phyloP scores from a whole-genome alignment of 805 yeast species.

The Cephaloascus albidus region DNA sequence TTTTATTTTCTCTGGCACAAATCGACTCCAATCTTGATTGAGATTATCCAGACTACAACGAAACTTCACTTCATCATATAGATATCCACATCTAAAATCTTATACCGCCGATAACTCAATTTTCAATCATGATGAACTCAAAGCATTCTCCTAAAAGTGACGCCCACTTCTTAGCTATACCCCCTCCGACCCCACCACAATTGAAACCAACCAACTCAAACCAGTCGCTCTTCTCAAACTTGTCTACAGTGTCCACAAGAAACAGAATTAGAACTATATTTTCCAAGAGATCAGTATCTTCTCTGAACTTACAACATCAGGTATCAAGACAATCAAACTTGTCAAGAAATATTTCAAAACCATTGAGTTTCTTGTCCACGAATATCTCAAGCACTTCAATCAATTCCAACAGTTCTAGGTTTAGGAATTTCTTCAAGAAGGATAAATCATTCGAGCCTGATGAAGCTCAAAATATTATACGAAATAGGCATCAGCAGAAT shows the following conservation, averaged over 20 bases:
- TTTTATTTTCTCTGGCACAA: no score
- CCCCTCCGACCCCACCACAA: background rate
- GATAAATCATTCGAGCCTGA: background rate
- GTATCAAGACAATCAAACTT: constrained; percentile 11
- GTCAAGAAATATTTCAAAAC: constrained; percentile 38
- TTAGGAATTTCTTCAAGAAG: background rate
- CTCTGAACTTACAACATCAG: background rate
- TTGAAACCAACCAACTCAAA: background rate
- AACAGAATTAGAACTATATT: background rate
- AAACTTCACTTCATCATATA: no score
- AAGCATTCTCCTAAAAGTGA: background rate
- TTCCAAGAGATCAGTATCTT: background rate
- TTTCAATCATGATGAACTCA: background rate
- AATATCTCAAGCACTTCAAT: background rate
- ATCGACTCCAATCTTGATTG: no score
- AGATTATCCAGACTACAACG: no score
- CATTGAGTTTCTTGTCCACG: constrained; percentile 19
- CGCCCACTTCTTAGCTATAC: background rate
- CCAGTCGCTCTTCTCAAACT: background rate
- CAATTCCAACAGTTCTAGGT: background rate
- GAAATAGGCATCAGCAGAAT: background rate
- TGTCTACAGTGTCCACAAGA: background rate
- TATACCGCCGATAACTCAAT: no score
- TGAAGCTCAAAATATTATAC: background rate
- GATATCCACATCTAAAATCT: no score